Evolutionary conservation across 2,329 filamentous ascomycete species (phyloP), one percentile per base, ranked within the genome.

Genomic region (Phyllosticta capitalensis): DNA sequence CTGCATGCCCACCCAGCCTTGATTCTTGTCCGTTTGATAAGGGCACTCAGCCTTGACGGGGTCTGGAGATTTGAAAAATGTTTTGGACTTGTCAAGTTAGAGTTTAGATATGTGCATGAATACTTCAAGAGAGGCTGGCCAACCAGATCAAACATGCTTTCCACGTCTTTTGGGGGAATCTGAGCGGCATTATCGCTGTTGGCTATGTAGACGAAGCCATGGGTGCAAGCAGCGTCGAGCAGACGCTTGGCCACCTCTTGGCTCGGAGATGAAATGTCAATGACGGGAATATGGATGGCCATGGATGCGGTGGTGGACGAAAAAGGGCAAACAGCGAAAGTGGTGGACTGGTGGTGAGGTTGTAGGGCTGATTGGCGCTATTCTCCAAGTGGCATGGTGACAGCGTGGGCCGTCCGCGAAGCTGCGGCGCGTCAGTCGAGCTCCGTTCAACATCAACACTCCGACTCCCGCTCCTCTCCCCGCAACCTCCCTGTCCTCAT

Each of bases 131-230:
- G 17, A 33, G 10, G 14, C 50, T 20, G 0, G 5, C 17, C 66
- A 74, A 94, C 91, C 69, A 95, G 72, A 14, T 80, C 75, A 76
- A 96, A 97, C 9, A 88, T 86, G 52, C 78, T 76, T 9, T 88
- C 80, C 49, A 96, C 83, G 57, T 86, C 81, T 26, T 80, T 74
- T 0, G 80, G 74, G 0, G 86, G 77, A 54, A 96, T 89, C 6
- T 64, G 65, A 1, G 14, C 38, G 26, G 63, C 63, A n/a, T 64
- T 63, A 62, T 87, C 84, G 12, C 79, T 78, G 68, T 90, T 92
- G 68, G 85, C 86, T 67, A 97, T 85, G 71, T 94, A 97, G 62
- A 96, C 83, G 73, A 97, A 97, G 62, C 92, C 92, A 74, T 91
- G 87, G 58, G 86, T 84, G 45, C 85, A 83, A 1, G 91, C 92